phyloP scores from a whole-genome alignment of 306 rosid genomes.

The Corylus americana region DNA sequence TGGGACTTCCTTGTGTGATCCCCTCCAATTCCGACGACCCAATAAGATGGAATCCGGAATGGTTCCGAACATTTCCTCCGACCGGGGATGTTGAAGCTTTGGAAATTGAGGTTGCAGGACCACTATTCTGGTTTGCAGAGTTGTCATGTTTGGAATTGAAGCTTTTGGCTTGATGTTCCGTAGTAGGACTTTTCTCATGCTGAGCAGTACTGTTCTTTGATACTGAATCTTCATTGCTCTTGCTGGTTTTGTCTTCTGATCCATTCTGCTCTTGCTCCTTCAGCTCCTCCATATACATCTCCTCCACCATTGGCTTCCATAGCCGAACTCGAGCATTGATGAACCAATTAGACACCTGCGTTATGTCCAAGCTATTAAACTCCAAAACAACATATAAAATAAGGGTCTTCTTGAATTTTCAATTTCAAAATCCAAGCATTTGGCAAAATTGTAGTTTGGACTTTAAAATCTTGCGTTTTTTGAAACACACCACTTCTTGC shows the following conservation, averaged over 20 bases:
- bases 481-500: too few relatives aligned
- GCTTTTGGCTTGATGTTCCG: slow-evolving; percentile 45
- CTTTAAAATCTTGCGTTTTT: too few relatives aligned
- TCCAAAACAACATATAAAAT: too few relatives aligned
- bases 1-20: slow-evolving; percentile 83
- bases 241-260: slow-evolving; percentile 59
- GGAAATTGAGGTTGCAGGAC: slow-evolving; percentile 47
- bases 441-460: too few relatives aligned
- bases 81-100: slow-evolving; percentile 53
- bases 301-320: slow-evolving; percentile 99
- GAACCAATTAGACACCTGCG: slow-evolving; percentile 96
- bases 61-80: slow-evolving; percentile 50
- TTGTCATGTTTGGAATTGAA: slow-evolving; percentile 58
- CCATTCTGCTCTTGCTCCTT: slow-evolving; percentile 75
- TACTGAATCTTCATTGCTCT: slow-evolving; percentile 53
- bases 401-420: too few relatives aligned
- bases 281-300: slow-evolving; percentile 84
- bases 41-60: slow-evolving; percentile 66
- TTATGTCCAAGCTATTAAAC: slow-evolving; percentile 1
- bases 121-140: slow-evolving; percentile 34
- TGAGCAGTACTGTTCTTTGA: slow-evolving; percentile 39
- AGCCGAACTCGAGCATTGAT: slow-evolving; percentile 95
- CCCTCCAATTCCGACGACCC: slow-evolving; percentile 87
- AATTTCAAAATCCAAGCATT: too few relatives aligned
- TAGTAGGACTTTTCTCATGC: slow-evolving; percentile 35